phyloP scores from a whole-genome alignment of 2,329 filamentous ascomycete genomes.

The Penicillium sp. region DNA sequence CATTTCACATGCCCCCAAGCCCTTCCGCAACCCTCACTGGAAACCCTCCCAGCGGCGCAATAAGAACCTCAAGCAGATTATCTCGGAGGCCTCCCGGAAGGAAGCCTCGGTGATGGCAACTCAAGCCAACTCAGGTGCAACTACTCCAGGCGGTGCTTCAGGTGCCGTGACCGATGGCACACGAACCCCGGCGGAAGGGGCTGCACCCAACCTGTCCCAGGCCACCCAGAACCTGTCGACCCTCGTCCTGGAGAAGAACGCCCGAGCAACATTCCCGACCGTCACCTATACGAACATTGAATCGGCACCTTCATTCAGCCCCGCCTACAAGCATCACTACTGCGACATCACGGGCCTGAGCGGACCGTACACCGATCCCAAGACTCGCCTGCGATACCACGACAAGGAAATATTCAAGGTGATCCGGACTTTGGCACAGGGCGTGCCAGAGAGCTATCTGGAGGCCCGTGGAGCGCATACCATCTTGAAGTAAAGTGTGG shows the following conservation, averaged over 20 bases:
- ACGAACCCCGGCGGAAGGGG: slow-evolving; percentile 48
- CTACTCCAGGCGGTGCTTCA: slow-evolving; percentile 57
- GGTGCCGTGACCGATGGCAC: slow-evolving; percentile 42
- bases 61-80: slow-evolving; percentile 97
- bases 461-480: slow-evolving; percentile 90
- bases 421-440: slow-evolving; percentile 76
- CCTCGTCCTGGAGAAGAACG: slow-evolving; percentile 81
- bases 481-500: slow-evolving; percentile 67
- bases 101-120: slow-evolving; percentile 87
- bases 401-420: slow-evolving; percentile 87
- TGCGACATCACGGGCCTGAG: slow-evolving; percentile 93
- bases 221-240: slow-evolving; percentile 83
- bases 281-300: slow-evolving; percentile 97
- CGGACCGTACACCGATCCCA: slow-evolving; percentile 91
- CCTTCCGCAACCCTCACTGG: slow-evolving; percentile 88
- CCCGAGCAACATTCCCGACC: slow-evolving; percentile 44
- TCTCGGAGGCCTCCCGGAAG: slow-evolving; percentile 81
- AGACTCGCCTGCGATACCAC: slow-evolving; percentile 89
- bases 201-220: slow-evolving; percentile 72
- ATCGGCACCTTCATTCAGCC: slow-evolving; percentile 79
- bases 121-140: slow-evolving; percentile 75
- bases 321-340: slow-evolving; percentile 79
- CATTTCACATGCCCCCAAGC: slow-evolving; percentile 80
- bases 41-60: slow-evolving; percentile 92
- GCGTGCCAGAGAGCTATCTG: slow-evolving; percentile 81